These are phyloP conservation scores for Larix sibirica DNA, from an alignment of 83 land plant genomes.

Conservation along the genomic window DNA sequence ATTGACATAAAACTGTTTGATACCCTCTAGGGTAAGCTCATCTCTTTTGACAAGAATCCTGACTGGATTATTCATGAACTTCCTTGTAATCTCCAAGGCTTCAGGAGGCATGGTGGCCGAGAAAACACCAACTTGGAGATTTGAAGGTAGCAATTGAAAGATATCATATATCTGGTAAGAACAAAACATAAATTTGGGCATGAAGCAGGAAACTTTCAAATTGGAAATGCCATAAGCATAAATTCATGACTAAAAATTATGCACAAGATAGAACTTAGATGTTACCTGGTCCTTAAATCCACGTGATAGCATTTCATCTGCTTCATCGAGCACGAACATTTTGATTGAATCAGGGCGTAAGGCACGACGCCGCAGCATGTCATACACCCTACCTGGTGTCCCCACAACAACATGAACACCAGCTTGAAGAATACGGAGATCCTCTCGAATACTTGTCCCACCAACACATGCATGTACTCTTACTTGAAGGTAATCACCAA, in stretches of 20 bases:
- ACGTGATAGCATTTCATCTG: conserved; percentile 81
- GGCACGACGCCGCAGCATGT: conserved; percentile 58
- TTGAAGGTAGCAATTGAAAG: conserved; percentile 59
- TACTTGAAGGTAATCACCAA: conserved; percentile 76
- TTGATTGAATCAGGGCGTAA: conserved; percentile 56
- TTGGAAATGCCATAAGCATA: too few species aligned
- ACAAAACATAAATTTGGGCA: too few species aligned
- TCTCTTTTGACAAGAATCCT: conserved; percentile 58
- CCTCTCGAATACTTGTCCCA: conserved; percentile 66
- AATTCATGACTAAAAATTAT: background rate
- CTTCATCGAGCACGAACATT: conserved; percentile 63
- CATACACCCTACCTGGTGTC: conserved; percentile 72
- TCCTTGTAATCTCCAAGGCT: conserved; percentile 56
- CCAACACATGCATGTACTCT: conserved; percentile 88
- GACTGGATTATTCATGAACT: conserved; percentile 63
- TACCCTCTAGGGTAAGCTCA: conserved; percentile 66
- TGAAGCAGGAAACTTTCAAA: too few species aligned
- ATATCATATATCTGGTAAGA: conserved; percentile 61
- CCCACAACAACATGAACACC: conserved; percentile 81
- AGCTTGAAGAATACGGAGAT: conserved; percentile 40
- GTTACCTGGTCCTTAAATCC: conserved; percentile 7
- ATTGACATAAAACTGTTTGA: conserved; percentile 61
- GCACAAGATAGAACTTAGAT: background rate
- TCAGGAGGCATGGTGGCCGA: conserved; percentile 78
- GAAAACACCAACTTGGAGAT: conserved; percentile 70